Conservation (phyloP, 352 stramenopile species). For the Elongisporangium prolatum region DNA sequence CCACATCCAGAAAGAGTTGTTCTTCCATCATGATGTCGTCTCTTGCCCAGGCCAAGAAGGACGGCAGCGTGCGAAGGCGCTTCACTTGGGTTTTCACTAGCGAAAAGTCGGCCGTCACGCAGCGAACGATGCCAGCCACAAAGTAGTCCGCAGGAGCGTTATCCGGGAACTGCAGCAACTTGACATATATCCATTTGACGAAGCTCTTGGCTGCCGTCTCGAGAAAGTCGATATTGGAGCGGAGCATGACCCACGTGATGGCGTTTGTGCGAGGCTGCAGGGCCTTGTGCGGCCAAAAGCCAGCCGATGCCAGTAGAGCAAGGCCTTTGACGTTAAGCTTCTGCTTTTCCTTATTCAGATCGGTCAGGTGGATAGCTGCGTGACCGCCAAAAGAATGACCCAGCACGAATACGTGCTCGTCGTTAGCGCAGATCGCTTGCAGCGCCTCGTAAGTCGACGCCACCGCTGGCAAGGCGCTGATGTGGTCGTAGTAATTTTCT, state of each 20-base stretch:
- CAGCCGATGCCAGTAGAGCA: slow-evolving; percentile 41
- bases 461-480: slow-evolving; percentile 28
- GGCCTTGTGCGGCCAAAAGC: slow-evolving; percentile 38
- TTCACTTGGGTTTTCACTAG: slow-evolving; percentile 26
- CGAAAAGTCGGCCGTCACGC: slow-evolving; percentile 39
- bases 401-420: slow-evolving; percentile 42
- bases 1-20: slow-evolving; percentile 40
- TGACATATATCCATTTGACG: slow-evolving; percentile 43
- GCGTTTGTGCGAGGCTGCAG: slow-evolving; percentile 26
- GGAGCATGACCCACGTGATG: slow-evolving; percentile 26
- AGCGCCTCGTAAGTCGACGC: slow-evolving; percentile 39
- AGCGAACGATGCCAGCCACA: slow-evolving; percentile 46
- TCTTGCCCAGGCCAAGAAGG: slow-evolving; percentile 50
- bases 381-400: slow-evolving; percentile 70
- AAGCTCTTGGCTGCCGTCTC: slow-evolving; percentile 16
- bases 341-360: slow-evolving; percentile 22
- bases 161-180: slow-evolving; percentile 42
- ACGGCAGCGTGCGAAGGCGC: slow-evolving; percentile 21
- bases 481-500: slow-evolving; percentile 33
- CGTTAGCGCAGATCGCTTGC: slow-evolving; percentile 19
- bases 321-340: slow-evolving; percentile 36
- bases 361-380: slow-evolving; percentile 40
- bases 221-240: slow-evolving; percentile 12
- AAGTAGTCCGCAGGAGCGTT: slow-evolving; percentile 40
- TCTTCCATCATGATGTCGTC: slow-evolving; percentile 64